phyloP scores from a whole-genome alignment of 768 basidiomycete genomes.

The Trametes elegans region DNA sequence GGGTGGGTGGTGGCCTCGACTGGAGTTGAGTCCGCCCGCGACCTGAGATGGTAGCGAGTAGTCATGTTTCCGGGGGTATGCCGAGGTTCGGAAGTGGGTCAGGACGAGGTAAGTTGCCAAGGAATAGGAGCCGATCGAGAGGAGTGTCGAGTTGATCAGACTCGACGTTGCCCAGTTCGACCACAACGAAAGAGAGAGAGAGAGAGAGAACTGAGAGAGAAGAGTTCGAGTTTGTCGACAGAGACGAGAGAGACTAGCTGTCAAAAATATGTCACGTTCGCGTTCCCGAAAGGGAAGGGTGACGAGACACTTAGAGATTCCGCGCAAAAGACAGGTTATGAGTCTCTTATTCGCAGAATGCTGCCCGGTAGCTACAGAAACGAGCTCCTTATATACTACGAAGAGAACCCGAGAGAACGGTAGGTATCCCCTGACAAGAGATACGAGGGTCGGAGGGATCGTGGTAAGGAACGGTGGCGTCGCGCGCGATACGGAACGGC shows the following conservation, averaged over 20 bases:
- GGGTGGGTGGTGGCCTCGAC: not conserved
- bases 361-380: too few relatives aligned
- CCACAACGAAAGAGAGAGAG: not conserved
- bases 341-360: too few relatives aligned
- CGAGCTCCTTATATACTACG: too few relatives aligned
- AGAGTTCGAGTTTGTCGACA: not conserved
- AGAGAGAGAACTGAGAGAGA: not conserved
- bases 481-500: too few relatives aligned
- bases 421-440: too few relatives aligned
- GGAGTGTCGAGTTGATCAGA: conserved; percentile 22
- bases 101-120: not conserved
- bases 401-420: too few relatives aligned
- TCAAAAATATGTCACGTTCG: conserved; percentile 4
- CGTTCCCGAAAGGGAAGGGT: not conserved
- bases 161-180: conserved; percentile 14
- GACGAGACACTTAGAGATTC: too few relatives aligned
- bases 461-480: too few relatives aligned
- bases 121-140: not conserved
- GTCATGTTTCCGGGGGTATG: not conserved
- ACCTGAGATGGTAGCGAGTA: conserved; percentile 11
- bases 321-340: too few relatives aligned
- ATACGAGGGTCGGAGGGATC: too few relatives aligned
- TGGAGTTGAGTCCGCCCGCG: not conserved
- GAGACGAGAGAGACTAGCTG: not conserved
- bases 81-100: not conserved